Evolutionary conservation across 768 basidiomycete species (phyloP), one percentile per base, ranked within the genome.

Genomic region (Galerina sulciceps): DNA sequence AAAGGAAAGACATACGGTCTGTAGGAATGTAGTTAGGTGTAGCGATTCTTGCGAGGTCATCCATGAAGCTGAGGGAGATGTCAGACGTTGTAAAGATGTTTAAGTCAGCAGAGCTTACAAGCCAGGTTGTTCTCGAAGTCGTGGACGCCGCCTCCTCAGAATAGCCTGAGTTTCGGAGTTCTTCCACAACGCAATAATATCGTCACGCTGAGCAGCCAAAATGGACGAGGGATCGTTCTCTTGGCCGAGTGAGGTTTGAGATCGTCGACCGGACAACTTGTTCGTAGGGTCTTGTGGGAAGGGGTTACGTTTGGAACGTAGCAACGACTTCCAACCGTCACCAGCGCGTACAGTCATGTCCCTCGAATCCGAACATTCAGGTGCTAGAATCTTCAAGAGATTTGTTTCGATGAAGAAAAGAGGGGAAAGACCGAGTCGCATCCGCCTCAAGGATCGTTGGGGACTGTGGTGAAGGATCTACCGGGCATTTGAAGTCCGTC

Each of bases 31-130:
- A 92, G 20, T 80, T 73, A 0, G 73, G 61, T 1, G 73, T 73
- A 0, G 84, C 81, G 11, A 93, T 85, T 17, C 90, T 82, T 20
- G 73, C 74, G 2, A 87, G 73, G 58, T 92, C 89, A 67, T 91
- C 81, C 73, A 93, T 72, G 69, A 93, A 93, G 71, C 89, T 91
- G 63, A 26, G 36, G n/a, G 26, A 14, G 26, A 49, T 10, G 10
- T 26, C 10, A 11, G 17, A 35, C 20, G 15, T 56, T 20, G 55
- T 41, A 38, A 13, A 26, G 6, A 45, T n/a, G 15, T n/a, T 1
- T 11, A 10, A 10, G 15, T n/a, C 40, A 53, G 26, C 60, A 11
- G n/a, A 5, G 80, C 87, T 71, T 65, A 89, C 88, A 91, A 91
- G 8, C 89, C 90, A 3, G 88, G 81, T 53, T 78, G 80, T 49